Evolutionary conservation across 495 filamentous ascomycete species (phyloP), one percentile per base, ranked within the genome.

Genomic region (Penicillium waksmanii): DNA sequence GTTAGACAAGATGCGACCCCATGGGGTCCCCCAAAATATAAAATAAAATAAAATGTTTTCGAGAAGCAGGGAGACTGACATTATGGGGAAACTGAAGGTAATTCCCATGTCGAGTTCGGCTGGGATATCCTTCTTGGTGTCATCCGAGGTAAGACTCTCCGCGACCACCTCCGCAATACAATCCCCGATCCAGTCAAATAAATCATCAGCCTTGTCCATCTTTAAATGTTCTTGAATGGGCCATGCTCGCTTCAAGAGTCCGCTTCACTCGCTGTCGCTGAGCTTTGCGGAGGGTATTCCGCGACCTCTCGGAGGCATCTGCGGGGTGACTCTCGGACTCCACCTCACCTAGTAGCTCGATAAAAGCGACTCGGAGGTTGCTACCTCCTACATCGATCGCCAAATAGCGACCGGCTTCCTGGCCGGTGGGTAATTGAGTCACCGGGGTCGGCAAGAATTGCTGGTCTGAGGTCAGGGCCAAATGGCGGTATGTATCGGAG

Each of bases 81-180:
- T 84, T 75, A 94, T 92, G 12, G 91, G 90, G 64, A 96, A 96
- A 75, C 87, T 91, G 70, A 93, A 96, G 13, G 91, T 92, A 42
- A 96, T 88, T 2, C 91, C 91, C 77, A 93, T 83, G 38, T 88
- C 84, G 49, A 94, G 66, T 64, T 85, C 84, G 34, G 82, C 76
- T 7, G 77, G 77, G 31, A 83, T 66, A 43, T 75, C 67, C 36
- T 74, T 72, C 51, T 70, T 72, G 13, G 77, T 79, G 10, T 71
- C 73, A 52, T 79, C 76, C 17, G 74, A 78, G 2, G 68, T 72
- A 25, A 84, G 62, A 52, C 79, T 82, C 54, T 77, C 80, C 3
- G 77, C 77, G 12, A 96, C 86, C 13, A 93, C 88, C 56, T 90
- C 80, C 10, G 85, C 87, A 53, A 94, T 89, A 63, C 86, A 87